Evolutionary conservation across 805 yeast genomes (phyloP), one percentile per base, ranked within the genome.

Genomic region (Zygosaccharomyces bisporus): DNA sequence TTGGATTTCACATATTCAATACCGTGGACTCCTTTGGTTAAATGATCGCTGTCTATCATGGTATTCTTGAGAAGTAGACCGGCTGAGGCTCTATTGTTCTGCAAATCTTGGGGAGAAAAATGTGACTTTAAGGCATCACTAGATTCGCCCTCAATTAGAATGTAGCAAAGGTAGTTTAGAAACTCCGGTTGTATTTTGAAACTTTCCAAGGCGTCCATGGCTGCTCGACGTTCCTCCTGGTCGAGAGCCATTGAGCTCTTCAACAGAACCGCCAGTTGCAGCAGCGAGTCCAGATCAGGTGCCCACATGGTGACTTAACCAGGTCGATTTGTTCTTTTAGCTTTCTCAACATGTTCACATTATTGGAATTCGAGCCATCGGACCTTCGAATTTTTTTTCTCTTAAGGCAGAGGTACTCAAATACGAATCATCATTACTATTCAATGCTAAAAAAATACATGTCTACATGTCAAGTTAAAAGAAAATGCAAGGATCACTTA

Each of bases 1-100:
- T 67, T 56, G n/a, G 59, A 48, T 51, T 75, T 71, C 29, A 82
- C 70, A 54, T 76, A 73, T 7, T 63, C 70, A 52, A 50, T 63
- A 66, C 41, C 61, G 57, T 41, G 73, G 8, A 47, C 43, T 57
- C 53, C 66, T 51, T 44, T 51, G 38, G 37, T 44, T 45, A 55
- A 58, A 55, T 51, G 63, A 53, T 73, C 54, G 64, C 63, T 49
- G 71, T 70, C 67, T 30, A 77, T 56, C n/a, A 89, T 67, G 49
- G 77, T 77, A 64, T 90, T 91, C 61, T 93, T 91, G 63, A 93
- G 74, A 57, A 81, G 72, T 47, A 90, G 66, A 7, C 98, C 99
- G 1, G 97, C 91, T 0, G 95, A 81, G 0, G 96, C 96, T 41
- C 96, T 74, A 39, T 54, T 50, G 20, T 57, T 56, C 19, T 56